Evolutionary conservation across 805 yeast genomes (phyloP).

Genomic region (Nakazawaea populi): DNA sequence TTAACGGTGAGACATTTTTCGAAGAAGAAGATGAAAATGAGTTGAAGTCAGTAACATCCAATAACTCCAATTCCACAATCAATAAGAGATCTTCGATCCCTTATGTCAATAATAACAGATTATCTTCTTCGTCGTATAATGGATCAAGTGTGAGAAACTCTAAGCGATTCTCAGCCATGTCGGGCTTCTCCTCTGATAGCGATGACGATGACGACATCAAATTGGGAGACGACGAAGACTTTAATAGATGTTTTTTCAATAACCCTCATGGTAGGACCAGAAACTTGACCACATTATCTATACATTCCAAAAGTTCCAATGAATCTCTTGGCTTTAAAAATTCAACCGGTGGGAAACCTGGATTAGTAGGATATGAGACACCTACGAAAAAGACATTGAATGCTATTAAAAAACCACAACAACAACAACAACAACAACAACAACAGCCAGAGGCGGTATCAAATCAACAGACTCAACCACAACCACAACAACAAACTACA

Average conservation of each 20-base stretch:
- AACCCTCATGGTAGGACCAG: slow-evolving; percentile 3
- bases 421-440: background rate
- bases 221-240: slow-evolving; percentile 3
- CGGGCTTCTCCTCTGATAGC: background rate
- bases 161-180: slow-evolving; percentile 5
- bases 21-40: slow-evolving; percentile 7
- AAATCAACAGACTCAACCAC: background rate
- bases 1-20: background rate
- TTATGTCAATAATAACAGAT: slow-evolving; percentile 4
- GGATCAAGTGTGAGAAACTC: slow-evolving; percentile 8
- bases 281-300: slow-evolving; percentile 6
- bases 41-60: background rate
- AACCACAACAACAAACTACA: background rate
- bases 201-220: background rate
- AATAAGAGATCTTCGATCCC: slow-evolving; percentile 8
- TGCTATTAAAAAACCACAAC: background rate
- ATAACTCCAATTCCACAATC: slow-evolving; percentile 4
- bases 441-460: background rate
- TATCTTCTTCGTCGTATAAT: slow-evolving; percentile 1
- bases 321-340: slow-evolving; percentile 1
- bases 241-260: slow-evolving; percentile 9
- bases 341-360: slow-evolving; percentile 7
- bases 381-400: background rate
- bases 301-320: slow-evolving; percentile 7
- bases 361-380: slow-evolving; percentile 2